Base-by-base conservation (phyloP, 2,329 filamentous ascomycete species). In the Aspergillus puulaauensis region DNA sequence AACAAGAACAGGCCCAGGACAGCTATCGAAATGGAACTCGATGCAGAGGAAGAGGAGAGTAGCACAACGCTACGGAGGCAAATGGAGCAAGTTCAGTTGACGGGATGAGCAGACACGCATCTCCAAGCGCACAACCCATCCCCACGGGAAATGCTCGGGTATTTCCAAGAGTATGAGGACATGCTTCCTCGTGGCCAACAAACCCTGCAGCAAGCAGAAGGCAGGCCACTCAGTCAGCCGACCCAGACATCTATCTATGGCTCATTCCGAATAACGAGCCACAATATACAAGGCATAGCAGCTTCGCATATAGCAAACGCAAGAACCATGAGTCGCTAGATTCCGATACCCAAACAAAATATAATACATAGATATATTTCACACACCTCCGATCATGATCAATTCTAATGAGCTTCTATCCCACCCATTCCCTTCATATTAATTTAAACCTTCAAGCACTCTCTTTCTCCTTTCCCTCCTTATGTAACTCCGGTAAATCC, bases 401-500 rank as follows among this genome's bases (percentile, higher is more conserved):
- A 14, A n/a, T 14, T 37, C 14, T 1, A 37, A n/a, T 40, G 19
- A 14, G 7, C 6, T 23, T 24, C 17, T 21, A 17, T 15, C 21
- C 33, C 21, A 27, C 23, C 23, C 11, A 31, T 45, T 24, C 23
- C 43, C 21, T 14, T 45, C 43, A 9, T 27, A 21, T 11, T 6
- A 40, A 40, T 8, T 24, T 45, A 45, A 40, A 37, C 15, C 15
- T 31, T 35, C 17, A 50, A 50, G 33, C 46, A 57, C 40, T 33
- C 46, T n/a, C 56, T 59, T 60, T 55, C 50, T 37, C 52, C 55
- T 61, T 60, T 14, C 75, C 87, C 75, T 90, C 86, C 33, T 84
- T 74, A 0, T 93, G 93, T 75, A 98, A 72, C 74, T 97, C 84
- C 0, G 93, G 93, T 75, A 98, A 72, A 75, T 97, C 84, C 89